Evolutionary conservation across 495 filamentous ascomycete genomes (phyloP).

Genomic region (Lepraria neglecta): DNA sequence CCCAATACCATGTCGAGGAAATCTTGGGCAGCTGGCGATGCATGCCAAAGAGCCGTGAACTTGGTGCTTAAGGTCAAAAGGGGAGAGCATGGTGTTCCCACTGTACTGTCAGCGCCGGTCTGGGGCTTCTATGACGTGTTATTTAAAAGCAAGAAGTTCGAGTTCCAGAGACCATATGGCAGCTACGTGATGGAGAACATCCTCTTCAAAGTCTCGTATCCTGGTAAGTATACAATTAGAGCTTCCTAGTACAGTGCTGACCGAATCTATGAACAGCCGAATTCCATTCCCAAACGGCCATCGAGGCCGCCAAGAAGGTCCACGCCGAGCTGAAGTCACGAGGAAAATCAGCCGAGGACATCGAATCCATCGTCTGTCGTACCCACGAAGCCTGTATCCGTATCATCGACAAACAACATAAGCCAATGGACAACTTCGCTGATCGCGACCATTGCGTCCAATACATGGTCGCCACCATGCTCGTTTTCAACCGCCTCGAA

Average conservation of each 20-base stretch:
- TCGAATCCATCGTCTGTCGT: constrained; percentile 85
- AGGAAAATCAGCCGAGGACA: constrained; percentile 91
- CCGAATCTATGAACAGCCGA: constrained; percentile 54
- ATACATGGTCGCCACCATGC: constrained; percentile 97
- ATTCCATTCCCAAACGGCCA: constrained; percentile 98
- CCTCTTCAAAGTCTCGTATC: constrained; percentile 98
- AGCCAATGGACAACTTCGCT: constrained; percentile 98
- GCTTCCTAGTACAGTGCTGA: background rate
- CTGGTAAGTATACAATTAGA: constrained; percentile 50
- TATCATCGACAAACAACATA: constrained; percentile 99
- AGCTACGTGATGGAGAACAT: constrained; percentile 99
- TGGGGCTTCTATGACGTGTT: constrained; percentile 99
- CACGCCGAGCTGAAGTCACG: constrained; percentile 70
- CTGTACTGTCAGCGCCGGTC: constrained; percentile 82
- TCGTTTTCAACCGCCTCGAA: constrained; percentile 85
- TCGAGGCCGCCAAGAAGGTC: constrained; percentile 86
- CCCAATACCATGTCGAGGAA: constrained; percentile 99
- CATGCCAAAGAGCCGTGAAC: constrained; percentile 94
- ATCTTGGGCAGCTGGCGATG: constrained; percentile 97
- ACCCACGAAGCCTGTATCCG: constrained; percentile 97
- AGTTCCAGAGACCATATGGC: constrained; percentile 92
- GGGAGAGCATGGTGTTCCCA: constrained; percentile 85
- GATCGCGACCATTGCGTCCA: constrained; percentile 81
- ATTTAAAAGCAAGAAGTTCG: constrained; percentile 91
- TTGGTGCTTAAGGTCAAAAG: constrained; percentile 87